Base-by-base conservation (phyloP, 2,329 filamentous ascomycete species). In the Hirsutella minnesotensis region DNA sequence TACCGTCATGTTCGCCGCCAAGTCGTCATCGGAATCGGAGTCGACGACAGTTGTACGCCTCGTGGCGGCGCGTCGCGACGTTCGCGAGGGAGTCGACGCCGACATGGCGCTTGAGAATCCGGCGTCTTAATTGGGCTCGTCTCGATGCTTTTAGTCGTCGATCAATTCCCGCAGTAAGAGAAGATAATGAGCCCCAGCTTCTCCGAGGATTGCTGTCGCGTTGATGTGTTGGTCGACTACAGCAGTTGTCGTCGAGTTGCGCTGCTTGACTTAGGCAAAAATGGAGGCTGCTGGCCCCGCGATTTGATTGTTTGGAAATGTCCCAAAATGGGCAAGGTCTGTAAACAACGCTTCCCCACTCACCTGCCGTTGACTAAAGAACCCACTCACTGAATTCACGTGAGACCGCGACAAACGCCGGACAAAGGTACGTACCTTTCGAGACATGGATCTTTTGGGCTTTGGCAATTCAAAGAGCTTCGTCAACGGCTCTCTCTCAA, bases 11-110 rank as follows among this genome's bases (percentile, higher is more conserved):
- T 76, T 70, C 48, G 73, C 68, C 33, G 72, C 63, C 43, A 77
- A 69, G 49, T 83, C 78, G 44, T 87, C 84, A 45, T 94, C 86
- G 7, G 39, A 41, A 35, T 90, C 86, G 9, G 81, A 87, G 50
- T 94, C 87, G 46, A 89, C 68, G 39, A 94, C 73, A 40, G 83
- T 77, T 53, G 80, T 83, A 53, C 82, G 79, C 56, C 86, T 77
- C 41, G 83, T 62, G 31, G 70, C 68, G 46, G 66, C 60, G 56
- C 63, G 63, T 54, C 64, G 54, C 42, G 62, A 56, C 40, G 62
- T 56, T 44, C 64, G 64, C 42, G 66, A 58, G 38, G 59, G 54
- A 33, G 56, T 52, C 22, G 55, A 42, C 21, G 54, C 51, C 43
- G 59, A 59, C 58, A 63, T 63, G 49, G 39, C 51, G 42, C 37